phyloP scores from a whole-genome alignment of 371 early-diverging fungal species.

The Haplosporangium sp. region DNA sequence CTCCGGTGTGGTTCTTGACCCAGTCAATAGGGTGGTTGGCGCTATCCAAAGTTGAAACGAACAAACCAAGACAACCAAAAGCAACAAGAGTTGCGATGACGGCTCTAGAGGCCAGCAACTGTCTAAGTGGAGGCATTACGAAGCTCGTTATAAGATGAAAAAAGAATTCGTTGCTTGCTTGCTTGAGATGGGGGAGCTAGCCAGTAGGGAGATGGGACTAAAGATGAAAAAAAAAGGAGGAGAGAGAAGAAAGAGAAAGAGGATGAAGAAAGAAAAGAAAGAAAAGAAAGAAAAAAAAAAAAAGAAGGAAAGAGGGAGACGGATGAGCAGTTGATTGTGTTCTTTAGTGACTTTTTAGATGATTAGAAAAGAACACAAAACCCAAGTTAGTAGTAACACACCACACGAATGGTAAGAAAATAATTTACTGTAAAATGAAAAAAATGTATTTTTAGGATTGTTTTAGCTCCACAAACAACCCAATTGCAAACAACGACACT shows the following conservation, averaged over 20 bases:
- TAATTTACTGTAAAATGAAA: too few species aligned
- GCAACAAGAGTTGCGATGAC: slow-evolving; percentile 34
- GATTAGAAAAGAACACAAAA: too few species aligned
- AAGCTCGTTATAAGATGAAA: background rate
- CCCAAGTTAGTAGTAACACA: too few species aligned
- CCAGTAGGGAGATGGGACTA: background rate
- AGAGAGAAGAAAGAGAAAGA: background rate
- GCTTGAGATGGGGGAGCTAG: background rate
- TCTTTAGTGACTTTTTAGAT: too few species aligned
- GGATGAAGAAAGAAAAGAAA: background rate
- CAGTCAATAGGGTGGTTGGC: slow-evolving; percentile 6
- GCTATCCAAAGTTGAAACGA: slow-evolving; percentile 33
- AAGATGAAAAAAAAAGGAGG: background rate
- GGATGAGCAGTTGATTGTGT: too few species aligned
- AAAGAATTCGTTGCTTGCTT: background rate
- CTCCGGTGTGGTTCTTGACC: slow-evolving; percentile 7
- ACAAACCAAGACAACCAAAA: slow-evolving; percentile 36
- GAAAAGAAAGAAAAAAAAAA: too few species aligned
- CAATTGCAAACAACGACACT: too few species aligned
- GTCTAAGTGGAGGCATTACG: slow-evolving; percentile 36
- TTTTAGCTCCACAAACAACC: too few species aligned
- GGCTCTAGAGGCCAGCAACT: slow-evolving; percentile 36
- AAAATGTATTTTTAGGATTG: too few species aligned
- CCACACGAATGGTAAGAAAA: too few species aligned
- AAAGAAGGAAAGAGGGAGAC: too few species aligned